Conservation (phyloP, 2,329 filamentous ascomycete species). For the Penicillium sp. region DNA sequence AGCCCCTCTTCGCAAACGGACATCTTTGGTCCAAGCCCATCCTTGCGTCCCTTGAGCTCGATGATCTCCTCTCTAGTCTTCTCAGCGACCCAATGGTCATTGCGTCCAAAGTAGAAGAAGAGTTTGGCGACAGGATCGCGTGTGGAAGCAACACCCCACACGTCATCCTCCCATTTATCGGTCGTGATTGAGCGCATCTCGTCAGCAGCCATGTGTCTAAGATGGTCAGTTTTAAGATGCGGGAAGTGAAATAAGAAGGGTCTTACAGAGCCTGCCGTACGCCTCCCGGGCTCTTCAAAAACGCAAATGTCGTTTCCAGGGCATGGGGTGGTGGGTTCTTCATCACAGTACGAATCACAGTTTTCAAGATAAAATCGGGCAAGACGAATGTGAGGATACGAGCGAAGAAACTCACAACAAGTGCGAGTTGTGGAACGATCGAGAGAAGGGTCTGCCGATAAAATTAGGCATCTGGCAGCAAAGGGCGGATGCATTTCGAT, state of each 20-base stretch:
- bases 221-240: conserved; percentile 2
- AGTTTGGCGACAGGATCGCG: conserved; percentile 49
- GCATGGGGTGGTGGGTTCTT: conserved; percentile 44
- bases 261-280: conserved; percentile 58
- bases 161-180: conserved; percentile 62
- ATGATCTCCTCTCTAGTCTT: conserved; percentile 62
- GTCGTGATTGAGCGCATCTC: conserved; percentile 62
- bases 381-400: conserved; percentile 49
- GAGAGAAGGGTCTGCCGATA: conserved; percentile 33
- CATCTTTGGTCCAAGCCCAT: conserved; percentile 53
- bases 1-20: conserved; percentile 59
- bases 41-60: conserved; percentile 40
- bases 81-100: conserved; percentile 67
- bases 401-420: conserved; percentile 44
- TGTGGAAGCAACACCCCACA: conserved; percentile 57
- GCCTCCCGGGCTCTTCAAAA: conserved; percentile 54
- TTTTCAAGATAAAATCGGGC: conserved; percentile 44
- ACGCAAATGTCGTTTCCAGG: conserved; percentile 54
- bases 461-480: background rate
- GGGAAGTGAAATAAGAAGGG: too few relatives aligned
- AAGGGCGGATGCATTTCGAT: too few relatives aligned
- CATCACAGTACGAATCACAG: conserved; percentile 49
- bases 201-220: conserved; percentile 59
- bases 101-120: conserved; percentile 62
- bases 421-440: conserved; percentile 43